Base-by-base conservation (phyloP, 2,329 filamentous ascomycete genomes). In the Colletotrichum sp. region DNA sequence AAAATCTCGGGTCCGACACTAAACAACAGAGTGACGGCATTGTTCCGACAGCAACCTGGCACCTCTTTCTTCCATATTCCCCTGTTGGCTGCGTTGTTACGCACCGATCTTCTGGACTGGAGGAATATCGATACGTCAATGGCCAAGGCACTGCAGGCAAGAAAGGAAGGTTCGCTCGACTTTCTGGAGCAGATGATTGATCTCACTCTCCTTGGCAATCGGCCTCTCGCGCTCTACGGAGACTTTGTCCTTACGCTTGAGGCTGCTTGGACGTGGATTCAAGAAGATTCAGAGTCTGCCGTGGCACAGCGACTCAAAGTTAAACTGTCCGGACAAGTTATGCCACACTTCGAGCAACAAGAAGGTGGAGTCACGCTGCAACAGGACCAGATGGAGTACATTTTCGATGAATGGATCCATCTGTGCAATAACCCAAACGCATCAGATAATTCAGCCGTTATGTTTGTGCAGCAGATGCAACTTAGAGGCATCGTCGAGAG, bases 321-420 rank as follows among this genome's bases (percentile, higher is more conserved):
- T 83, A 95, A 87, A 85, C 90, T 86, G 21, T 87, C 55, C 84
- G 85, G 57, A 85, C 88, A 5, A 84, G 91, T 93, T 72, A 89
- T 92, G 66, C 83, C 86, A 52, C 88, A 91, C 36, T 32, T 21
- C 28, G 38, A 32, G 28, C 65, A 55, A 12, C 58, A 34, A 18
- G 72, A 70, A 36, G 16, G 26, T 28, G 72, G 61, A 21, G 60
- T 16, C 9, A 34, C 43, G 10, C 18, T 71, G 5, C 93, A 93
- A 79, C 92, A 93, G 77, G 95, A 98, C 77, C 95, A 98, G 83
- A 92, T 98, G 85, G 95, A 98, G 80, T 99, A 99, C 82, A 90
- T 98, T 24, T 98, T 99, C 81, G 96, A 96, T 58, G 97, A 99
- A 86, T 99, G 97, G 97, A 91, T 96, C 32, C 93, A 94, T 75